phyloP scores from a whole-genome alignment of 805 yeast genomes.

The Deakozyma indianensis region DNA sequence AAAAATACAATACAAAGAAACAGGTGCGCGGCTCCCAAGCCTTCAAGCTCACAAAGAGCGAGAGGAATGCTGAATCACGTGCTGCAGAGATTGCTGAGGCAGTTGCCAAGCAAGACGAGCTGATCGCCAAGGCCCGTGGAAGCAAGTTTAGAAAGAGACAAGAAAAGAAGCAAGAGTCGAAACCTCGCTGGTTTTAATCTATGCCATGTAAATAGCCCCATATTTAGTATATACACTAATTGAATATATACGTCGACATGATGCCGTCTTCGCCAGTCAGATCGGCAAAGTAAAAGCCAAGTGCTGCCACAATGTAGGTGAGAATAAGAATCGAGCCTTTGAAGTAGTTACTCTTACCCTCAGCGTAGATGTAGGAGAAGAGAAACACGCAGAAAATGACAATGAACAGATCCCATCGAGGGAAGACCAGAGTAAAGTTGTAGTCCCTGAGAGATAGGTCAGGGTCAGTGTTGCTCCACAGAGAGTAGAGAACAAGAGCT shows the following conservation, averaged over 20 bases:
- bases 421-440: slow-evolving; percentile 70
- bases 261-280: slow-evolving; percentile 19
- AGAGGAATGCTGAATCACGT: slow-evolving; percentile 42
- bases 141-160: slow-evolving; percentile 17
- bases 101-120: slow-evolving; percentile 48
- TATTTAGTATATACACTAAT: too few species aligned
- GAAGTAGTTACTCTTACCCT: slow-evolving; percentile 91
- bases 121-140: slow-evolving; percentile 52
- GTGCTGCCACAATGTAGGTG: slow-evolving; percentile 56
- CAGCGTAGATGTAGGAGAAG: slow-evolving; percentile 89
- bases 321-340: slow-evolving; percentile 82
- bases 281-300: slow-evolving; percentile 65
- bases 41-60: slow-evolving; percentile 76
- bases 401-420: slow-evolving; percentile 89
- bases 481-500: slow-evolving; percentile 66
- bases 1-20: slow-evolving; percentile 54
- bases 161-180: slow-evolving; percentile 5
- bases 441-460: slow-evolving; percentile 15
- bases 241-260: not conserved
- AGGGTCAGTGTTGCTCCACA: slow-evolving; percentile 30
- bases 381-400: slow-evolving; percentile 72
- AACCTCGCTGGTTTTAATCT: not conserved
- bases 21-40: slow-evolving; percentile 61
- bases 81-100: slow-evolving; percentile 51
- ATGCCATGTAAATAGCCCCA: not conserved